phyloP scores from a whole-genome alignment of 1,284 basidiomycete species.

The Pseudozyma sp. region DNA sequence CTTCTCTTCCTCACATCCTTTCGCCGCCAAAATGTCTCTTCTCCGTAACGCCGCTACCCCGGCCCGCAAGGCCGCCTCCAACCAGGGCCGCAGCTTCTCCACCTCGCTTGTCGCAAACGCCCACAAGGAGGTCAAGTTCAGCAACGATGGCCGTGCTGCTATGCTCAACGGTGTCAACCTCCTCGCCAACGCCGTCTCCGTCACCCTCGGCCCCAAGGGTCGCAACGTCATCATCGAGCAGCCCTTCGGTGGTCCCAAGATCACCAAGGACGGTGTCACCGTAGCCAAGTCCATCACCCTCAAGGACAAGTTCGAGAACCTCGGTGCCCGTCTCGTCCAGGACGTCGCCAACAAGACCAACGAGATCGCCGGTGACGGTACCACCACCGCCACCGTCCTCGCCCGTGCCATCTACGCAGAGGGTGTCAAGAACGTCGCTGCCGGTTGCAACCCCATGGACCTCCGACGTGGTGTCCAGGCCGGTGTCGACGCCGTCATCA shows the following conservation, averaged over 20 bases:
- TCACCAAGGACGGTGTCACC: constrained; percentile 98
- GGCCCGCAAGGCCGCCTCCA: constrained; percentile 49
- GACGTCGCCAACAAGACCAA: constrained; percentile 97
- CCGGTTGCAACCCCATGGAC: constrained; percentile 99
- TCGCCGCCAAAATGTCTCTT: constrained; percentile 50
- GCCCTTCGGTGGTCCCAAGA: constrained; percentile 95
- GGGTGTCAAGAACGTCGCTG: constrained; percentile 99
- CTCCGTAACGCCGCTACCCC: constrained; percentile 54
- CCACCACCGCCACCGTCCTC: constrained; percentile 96
- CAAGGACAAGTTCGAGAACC: constrained; percentile 99
- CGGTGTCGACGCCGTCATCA: constrained; percentile 93
- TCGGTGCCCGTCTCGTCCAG: constrained; percentile 95
- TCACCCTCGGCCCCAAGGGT: constrained; percentile 97
- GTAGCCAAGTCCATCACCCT: constrained; percentile 94
- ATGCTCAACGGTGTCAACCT: constrained; percentile 96
- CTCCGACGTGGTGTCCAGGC: constrained; percentile 95
- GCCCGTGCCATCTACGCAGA: constrained; percentile 97
- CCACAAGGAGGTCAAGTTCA: constrained; percentile 95
- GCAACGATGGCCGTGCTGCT: constrained; percentile 90
- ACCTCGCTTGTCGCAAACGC: constrained; percentile 53
- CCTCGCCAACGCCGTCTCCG: constrained; percentile 80
- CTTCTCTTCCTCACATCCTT: background rate
- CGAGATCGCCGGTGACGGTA: constrained; percentile 97
- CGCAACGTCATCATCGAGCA: constrained; percentile 99
- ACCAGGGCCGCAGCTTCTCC: constrained; percentile 52